These are phyloP conservation scores for Suhomyces prunicola DNA, from an alignment of 805 yeast species.

Conservation along the genomic window DNA sequence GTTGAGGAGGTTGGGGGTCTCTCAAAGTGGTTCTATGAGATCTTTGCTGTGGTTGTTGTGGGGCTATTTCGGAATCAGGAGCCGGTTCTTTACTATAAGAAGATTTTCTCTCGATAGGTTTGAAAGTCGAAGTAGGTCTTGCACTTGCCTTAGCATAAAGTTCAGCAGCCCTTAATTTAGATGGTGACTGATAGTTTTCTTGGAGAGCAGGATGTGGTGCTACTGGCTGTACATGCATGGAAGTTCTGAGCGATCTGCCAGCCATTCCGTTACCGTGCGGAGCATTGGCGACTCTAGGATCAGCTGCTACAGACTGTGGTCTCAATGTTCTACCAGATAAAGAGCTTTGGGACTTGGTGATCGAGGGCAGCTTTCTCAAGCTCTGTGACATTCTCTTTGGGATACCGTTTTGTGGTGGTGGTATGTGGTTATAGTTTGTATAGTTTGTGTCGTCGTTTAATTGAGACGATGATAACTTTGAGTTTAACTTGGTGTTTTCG, in stretches of 20 bases:
- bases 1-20: constrained; percentile 10
- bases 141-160: constrained; percentile 50
- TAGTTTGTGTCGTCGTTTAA: constrained; percentile 20
- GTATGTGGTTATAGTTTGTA: neutral
- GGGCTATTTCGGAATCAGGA: neutral
- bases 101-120: constrained; percentile 45
- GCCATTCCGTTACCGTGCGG: constrained; percentile 21
- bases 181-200: constrained; percentile 37
- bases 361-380: constrained; percentile 24
- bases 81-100: constrained; percentile 50
- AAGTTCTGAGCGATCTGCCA: constrained; percentile 24
- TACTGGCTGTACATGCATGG: constrained; percentile 30
- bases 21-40: constrained; percentile 30
- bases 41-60: constrained; percentile 14
- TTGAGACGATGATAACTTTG: constrained; percentile 48
- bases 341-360: constrained; percentile 7
- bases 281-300: neutral
- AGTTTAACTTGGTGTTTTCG: constrained; percentile 72
- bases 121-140: constrained; percentile 38
- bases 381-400: constrained; percentile 25
- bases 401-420: constrained; percentile 7
- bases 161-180: constrained; percentile 48
- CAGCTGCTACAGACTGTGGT: constrained; percentile 29
- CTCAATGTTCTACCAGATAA: constrained; percentile 29
- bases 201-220: constrained; percentile 39